Base-by-base conservation (phyloP, 139 green algal genomes). In the Raphidocelis subcapitata region DNA sequence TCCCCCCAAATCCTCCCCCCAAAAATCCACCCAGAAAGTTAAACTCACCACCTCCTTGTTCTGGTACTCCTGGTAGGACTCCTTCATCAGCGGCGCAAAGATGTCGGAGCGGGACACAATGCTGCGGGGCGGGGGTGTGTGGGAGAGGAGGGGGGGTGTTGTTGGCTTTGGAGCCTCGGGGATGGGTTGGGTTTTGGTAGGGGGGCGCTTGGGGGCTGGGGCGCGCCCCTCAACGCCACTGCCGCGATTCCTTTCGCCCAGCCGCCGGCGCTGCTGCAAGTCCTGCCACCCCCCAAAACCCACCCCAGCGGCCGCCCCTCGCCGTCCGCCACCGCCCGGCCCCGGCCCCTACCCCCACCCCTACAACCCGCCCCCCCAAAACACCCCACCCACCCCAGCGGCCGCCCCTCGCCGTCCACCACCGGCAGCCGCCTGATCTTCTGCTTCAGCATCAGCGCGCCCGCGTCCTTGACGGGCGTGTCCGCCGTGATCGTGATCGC, bases 351-450 rank as follows among this genome's bases (percentile, higher is more conserved):
- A 14, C 81, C 78, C 46, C 81, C 44, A 5, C 92, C 76, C 88
- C 93, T 93, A 0, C 89, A 36, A 44, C 85, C 71, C 0, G 83
- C 87, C 16, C 87, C 88, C 51, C 49, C 32, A 41, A 31, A 41
- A 41, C 66, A 29, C 66, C 28, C n/a, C 31, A 15, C 75, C 57
- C 49, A 80, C 80, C 75, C 82, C 37, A 84, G 56, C 10, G 83
- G 62, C 36, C 71, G 72, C 29, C 65, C 79, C 24, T 81, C 69
- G 0, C 77, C 51, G 68, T 92, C 87, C 18, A 93, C 88, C 8
- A 93, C 87, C 2, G 87, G 87, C 71, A 93, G 33, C 20, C 88
- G 76, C 31, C 91, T 79, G 65, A 93, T 90, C 57, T 87, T 89
- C 23, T 83, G 77, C 47, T 83, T 52, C 2, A 93, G 79, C 88